Evolutionary conservation across 352 stramenopile genomes (phyloP), one percentile per base, ranked within the genome.

Genomic region (Globisporangium abappressorium): DNA sequence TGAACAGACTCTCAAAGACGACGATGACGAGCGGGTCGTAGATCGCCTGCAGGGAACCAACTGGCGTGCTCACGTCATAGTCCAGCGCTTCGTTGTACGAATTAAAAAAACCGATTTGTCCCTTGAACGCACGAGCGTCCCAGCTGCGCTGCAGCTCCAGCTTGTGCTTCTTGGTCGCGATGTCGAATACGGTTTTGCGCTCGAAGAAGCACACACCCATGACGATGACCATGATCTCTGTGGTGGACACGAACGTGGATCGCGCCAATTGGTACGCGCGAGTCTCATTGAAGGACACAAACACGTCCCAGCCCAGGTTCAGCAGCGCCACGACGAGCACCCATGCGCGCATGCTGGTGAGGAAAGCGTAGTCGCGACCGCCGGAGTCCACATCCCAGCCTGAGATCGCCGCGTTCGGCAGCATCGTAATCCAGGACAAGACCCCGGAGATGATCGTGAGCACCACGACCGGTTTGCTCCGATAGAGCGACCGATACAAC

Each of bases 401-500:
- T 51, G 76, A 89, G 58, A 89, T 70, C 11, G 82, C 62, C 5
- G 81, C 75, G 34, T 87, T 82, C 3, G 79, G 80, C 26, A 87
- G 62, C 34, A 74, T 70, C 5, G 82, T 67, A 22, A 81, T 61
- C 84, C 84, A 90, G 24, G 81, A 92, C 3, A 85, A 70, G 12
- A 81, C 15, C 8, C 65, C 69, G 0, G 80, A 87, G 5, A 85
- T 14, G 0, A 84, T 61, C 11, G 80, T 86, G 57, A 89, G 74
- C 33, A 67, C 12, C 5, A 78, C 63, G 41, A 89, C 77, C 0
- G 58, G 57, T 0, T 61, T 56, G 22, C 81, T 90, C 24, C 76
- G 80, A 58, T 87, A 87, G 28, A 88, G 62, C 4, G 84, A 89
- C 9, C 81, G 71, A 54, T 85, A 87, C 20, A 90, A 62, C 49